These are phyloP conservation scores for Casuarina cunninghamiana DNA, from an alignment of 306 rosid genomes.

Conservation along the genomic window DNA sequence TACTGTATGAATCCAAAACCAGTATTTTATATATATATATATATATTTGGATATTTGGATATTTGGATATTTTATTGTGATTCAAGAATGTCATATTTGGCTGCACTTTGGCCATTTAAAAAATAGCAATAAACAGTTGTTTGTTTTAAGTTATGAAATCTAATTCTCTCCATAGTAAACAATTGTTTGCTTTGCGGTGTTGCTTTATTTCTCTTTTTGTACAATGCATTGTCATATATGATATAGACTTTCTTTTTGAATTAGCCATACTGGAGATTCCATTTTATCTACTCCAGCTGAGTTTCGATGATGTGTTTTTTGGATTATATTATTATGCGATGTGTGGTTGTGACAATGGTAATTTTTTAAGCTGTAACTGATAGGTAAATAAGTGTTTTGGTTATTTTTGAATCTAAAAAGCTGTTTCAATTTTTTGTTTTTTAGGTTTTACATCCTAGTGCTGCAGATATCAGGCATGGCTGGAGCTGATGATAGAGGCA, in stretches of 20 bases:
- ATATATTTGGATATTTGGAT: no score
- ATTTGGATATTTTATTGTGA: no score
- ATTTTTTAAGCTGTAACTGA: not conserved
- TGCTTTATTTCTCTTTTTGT: no score
- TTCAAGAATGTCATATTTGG: no score
- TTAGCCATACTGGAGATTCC: not conserved
- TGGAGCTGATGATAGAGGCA: conserved; percentile 49
- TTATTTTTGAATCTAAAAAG: not conserved
- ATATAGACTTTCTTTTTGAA: not conserved
- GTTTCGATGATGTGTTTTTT: not conserved
- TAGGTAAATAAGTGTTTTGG: not conserved
- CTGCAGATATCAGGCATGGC: conserved; percentile 41
- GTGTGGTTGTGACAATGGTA: no score
- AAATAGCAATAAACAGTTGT: no score
- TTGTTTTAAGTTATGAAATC: no score
- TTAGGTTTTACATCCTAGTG: not conserved
- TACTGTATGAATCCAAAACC: no score
- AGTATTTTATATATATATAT: no score
- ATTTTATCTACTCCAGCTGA: not conserved
- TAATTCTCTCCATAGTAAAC: no score
- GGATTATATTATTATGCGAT: not conserved
- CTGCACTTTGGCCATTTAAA: no score
- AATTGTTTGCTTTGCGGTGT: no score
- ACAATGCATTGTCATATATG: not conserved
- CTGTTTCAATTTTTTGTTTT: not conserved